Evolutionary conservation across 2,329 filamentous ascomycete species (phyloP).

Genomic region (Epichloe festucae): DNA sequence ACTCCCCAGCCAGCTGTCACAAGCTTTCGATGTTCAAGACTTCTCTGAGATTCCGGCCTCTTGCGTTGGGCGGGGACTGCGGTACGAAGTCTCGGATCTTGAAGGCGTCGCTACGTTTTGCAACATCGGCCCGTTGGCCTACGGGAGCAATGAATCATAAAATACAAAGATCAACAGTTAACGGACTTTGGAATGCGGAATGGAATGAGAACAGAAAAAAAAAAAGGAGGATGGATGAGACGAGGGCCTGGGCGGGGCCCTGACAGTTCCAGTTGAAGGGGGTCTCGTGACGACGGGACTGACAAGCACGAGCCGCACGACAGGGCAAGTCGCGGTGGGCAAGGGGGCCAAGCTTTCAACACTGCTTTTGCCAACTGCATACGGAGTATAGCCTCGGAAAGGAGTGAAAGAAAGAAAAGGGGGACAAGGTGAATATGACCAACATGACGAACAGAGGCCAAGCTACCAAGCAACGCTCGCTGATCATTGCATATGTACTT

Average conservation of each 20-base stretch:
- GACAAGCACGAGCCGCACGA: background rate
- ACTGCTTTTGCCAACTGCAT: too few species aligned
- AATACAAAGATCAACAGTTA: background rate
- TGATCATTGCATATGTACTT: background rate
- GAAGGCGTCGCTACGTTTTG: background rate
- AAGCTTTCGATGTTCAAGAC: background rate
- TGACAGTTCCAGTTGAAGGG: background rate
- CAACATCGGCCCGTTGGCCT: background rate
- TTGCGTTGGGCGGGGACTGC: background rate
- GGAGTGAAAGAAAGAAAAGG: too few species aligned
- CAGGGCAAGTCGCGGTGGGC: background rate
- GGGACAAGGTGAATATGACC: background rate
- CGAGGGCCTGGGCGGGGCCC: background rate
- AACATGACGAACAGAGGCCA: background rate
- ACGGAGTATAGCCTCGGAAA: too few species aligned
- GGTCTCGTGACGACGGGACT: constrained; percentile 1
- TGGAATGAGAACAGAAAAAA: background rate
- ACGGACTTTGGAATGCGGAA: background rate
- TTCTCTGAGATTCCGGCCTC: background rate
- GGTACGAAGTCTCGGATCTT: background rate
- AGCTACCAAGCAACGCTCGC: background rate
- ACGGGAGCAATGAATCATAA: background rate
- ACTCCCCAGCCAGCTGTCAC: background rate
- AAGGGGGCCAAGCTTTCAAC: background rate
- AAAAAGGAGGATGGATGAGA: background rate